Conservation (phyloP, 805 yeast species). For the Lachancea sp. region DNA sequence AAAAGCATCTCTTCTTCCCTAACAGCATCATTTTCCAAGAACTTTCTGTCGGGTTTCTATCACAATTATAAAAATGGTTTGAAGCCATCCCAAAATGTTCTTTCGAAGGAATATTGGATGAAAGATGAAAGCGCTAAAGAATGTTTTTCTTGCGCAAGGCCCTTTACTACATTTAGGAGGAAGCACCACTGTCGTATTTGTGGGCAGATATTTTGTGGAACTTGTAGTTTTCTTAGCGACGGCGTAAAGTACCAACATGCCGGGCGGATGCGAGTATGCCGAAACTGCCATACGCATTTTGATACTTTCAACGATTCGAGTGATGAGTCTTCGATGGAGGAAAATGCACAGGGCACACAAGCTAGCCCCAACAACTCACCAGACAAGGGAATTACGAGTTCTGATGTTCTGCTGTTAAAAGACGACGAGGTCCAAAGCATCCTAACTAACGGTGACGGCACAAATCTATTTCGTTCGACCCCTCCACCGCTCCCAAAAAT, state of each 20-base stretch:
- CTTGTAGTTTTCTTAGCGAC: slow-evolving; percentile 67
- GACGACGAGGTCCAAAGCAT: slow-evolving; percentile 33
- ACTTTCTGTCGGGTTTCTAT: slow-evolving; percentile 38
- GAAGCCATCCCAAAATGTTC: slow-evolving; percentile 21
- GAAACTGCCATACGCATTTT: slow-evolving; percentile 56
- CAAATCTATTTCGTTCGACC: slow-evolving; percentile 33
- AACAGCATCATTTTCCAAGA: slow-evolving; percentile 38
- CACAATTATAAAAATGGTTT: slow-evolving; percentile 28
- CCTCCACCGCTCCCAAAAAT: slow-evolving; percentile 60
- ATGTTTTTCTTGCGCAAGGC: slow-evolving; percentile 75
- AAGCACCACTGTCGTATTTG: slow-evolving; percentile 94
- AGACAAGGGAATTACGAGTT: background rate
- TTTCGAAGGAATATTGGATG: slow-evolving; percentile 83
- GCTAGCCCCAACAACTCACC: background rate
- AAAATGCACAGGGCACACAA: slow-evolving; percentile 30
- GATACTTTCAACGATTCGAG: slow-evolving; percentile 69
- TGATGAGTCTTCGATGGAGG: slow-evolving; percentile 47
- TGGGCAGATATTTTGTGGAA: slow-evolving; percentile 88
- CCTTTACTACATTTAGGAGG: slow-evolving; percentile 79
- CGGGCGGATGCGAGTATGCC: slow-evolving; percentile 73
- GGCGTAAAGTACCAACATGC: slow-evolving; percentile 57
- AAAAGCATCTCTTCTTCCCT: slow-evolving; percentile 36
- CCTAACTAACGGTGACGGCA: slow-evolving; percentile 31
- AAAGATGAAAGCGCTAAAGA: slow-evolving; percentile 87
- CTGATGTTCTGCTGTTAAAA: slow-evolving; percentile 23